These are phyloP conservation scores for Agapanthus africanus DNA, from an alignment of 106 monocot species.

Conservation along the genomic window DNA sequence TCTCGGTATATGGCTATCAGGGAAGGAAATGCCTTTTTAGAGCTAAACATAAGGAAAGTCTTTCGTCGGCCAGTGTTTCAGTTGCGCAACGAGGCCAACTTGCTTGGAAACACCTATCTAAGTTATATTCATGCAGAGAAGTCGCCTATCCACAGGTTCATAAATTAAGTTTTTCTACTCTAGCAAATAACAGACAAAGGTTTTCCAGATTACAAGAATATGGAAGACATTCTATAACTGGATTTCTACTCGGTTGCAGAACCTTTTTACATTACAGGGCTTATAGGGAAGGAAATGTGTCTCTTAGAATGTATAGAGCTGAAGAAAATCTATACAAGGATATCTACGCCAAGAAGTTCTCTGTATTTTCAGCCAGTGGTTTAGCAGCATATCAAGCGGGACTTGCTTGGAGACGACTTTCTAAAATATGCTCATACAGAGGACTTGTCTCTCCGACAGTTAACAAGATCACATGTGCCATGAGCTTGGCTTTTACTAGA, in stretches of 20 bases:
- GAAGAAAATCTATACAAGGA: neutral
- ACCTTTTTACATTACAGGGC: neutral
- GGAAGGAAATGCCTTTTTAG: neutral
- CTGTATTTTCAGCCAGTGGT: constrained; percentile 1
- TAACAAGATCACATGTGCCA: constrained; percentile 7
- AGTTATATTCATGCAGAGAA: neutral
- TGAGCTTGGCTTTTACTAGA: neutral
- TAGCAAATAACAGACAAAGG: neutral
- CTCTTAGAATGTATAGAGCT: too few relatives aligned
- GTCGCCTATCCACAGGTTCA: neutral
- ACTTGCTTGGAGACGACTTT: constrained; percentile 27
- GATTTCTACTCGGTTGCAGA: neutral
- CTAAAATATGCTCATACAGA: constrained; percentile 10
- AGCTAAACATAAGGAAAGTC: neutral
- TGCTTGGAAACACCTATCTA: neutral
- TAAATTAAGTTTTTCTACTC: neutral
- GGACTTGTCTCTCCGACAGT: constrained; percentile 19
- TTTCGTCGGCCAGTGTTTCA: neutral
- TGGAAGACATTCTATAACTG: neutral
- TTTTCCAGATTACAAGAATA: neutral
- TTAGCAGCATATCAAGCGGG: constrained; percentile 6
- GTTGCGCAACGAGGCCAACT: neutral
- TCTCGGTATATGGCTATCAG: neutral
- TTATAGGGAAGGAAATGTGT: neutral
- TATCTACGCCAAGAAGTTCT: constrained; percentile 12